Evolutionary conservation across 768 basidiomycete species (phyloP), one percentile per base, ranked within the genome.

Genomic region (Tricholoma hemisulphureum): DNA sequence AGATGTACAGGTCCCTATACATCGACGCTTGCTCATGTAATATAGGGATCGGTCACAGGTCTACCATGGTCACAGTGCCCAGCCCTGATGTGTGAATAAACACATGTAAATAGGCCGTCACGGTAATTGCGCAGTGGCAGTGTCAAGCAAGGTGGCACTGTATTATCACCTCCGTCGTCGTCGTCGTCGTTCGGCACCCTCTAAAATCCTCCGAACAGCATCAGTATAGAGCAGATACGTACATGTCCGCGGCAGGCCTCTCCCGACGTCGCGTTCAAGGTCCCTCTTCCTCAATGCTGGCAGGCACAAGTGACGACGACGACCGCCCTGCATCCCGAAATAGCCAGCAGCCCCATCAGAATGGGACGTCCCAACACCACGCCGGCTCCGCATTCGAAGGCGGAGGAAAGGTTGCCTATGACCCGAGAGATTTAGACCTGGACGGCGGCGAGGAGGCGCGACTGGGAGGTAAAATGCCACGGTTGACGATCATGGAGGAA

Each of bases 401-500:
- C 49, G 86, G 94, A 24, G 85, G 82, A 64, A 93, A 88, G 77
- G 85, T 99, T 67, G 97, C 96, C 5, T 98, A 81, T 67, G 97
- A 98, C 78, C 95, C 94, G 2, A 77, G 93, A 54, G 97, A 99
- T 75, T 71, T 97, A 62, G 76, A 80, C 46, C 84, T 90, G 67
- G 82, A 84, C 54, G 87, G 83, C 34, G 80, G 80, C 45, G 84
- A 88, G 63, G 85, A 87, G 60, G 78, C 70, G 16, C 80, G 78
- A 55, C 66, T 82, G 56, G 87, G 88, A 3, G 89, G 88, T 18
- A 86, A 83, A 72, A 81, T 89, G 72, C 97, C 97, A 2, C 80
- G 80, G 57, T 76, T 99, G 64, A 99, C 97, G 23, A 82, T 99
- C 56, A 91, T 98, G 91, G 97, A 99, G 77, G 97, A 99, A 77